Conservation (phyloP, 2,329 filamentous ascomycete species). For the Amphichorda felina region DNA sequence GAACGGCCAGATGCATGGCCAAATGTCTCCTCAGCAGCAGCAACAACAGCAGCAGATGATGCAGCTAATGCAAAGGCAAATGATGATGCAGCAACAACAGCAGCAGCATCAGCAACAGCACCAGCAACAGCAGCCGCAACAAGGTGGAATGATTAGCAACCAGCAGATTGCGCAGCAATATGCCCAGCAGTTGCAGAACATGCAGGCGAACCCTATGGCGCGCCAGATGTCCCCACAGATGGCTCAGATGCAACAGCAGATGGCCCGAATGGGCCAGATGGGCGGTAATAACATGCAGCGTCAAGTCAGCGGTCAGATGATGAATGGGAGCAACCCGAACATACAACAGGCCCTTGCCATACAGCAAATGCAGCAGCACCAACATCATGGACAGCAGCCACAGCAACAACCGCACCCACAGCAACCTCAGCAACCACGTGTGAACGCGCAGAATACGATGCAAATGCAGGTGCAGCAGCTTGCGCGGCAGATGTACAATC, state of each 20-base stretch:
- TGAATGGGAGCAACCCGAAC: constrained; percentile 25
- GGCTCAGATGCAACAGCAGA: constrained; percentile 23
- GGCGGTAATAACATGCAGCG: constrained; percentile 16
- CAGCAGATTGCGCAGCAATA: constrained; percentile 31
- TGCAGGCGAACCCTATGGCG: constrained; percentile 22
- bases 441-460: constrained; percentile 11
- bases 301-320: constrained; percentile 22
- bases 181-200: constrained; percentile 27
- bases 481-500: constrained; percentile 25
- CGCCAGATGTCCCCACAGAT: constrained; percentile 21
- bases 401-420: constrained; percentile 18
- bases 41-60: constrained; percentile 21
- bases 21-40: constrained; percentile 8
- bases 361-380: constrained; percentile 15
- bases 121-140: constrained; percentile 17
- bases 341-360: constrained; percentile 19
- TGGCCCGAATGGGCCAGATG: constrained; percentile 20
- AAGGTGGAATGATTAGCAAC: constrained; percentile 27
- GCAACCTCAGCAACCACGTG: constrained; percentile 12
- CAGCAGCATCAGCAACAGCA: constrained; percentile 20
- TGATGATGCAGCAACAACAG: constrained; percentile 26
- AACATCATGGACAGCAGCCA: constrained; percentile 18
- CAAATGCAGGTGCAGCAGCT: constrained; percentile 3
- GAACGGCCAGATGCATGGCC: constrained; percentile 19
- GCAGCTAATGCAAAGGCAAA: constrained; percentile 24